Percentiles rank a stretch among this genome's conserved stretches.
Conservation (phyloP, 768 basidiomycete species). For the Favolaschia claudopus region DNA sequence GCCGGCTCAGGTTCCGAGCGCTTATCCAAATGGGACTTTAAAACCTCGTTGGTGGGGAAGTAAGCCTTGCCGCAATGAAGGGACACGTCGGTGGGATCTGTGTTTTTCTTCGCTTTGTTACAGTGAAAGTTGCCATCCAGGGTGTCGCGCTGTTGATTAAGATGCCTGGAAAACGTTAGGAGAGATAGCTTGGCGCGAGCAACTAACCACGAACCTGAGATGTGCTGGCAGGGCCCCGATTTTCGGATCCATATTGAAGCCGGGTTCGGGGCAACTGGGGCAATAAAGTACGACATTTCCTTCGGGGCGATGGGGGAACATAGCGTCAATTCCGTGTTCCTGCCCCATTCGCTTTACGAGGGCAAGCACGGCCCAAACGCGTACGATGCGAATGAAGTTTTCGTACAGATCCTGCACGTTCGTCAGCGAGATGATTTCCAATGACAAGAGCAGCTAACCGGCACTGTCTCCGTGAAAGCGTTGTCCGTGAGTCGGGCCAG, state of each 20-base stretch:
- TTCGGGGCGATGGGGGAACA: not conserved
- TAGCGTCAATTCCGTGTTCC: not conserved
- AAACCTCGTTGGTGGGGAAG: not conserved
- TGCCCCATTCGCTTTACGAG: not conserved
- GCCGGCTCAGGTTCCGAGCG: no score
- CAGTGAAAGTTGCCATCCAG: constrained; percentile 12
- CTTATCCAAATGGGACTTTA: not conserved
- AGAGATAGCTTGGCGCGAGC: not conserved
- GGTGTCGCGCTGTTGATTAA: not conserved
- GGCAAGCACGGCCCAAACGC: not conserved
- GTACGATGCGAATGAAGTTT: not conserved
- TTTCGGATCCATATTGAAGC: constrained; percentile 12
- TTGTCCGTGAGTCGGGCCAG: constrained; percentile 5
- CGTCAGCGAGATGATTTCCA: not conserved
- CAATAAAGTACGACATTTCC: not conserved
- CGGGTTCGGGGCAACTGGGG: constrained; percentile 9
- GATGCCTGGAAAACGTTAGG: not conserved
- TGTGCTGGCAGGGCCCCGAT: not conserved
- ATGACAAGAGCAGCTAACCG: not conserved
- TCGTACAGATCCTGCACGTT: constrained; percentile 4
- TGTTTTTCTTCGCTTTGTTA: constrained; percentile 11
- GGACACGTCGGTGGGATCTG: not conserved
- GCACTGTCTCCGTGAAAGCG: not conserved
- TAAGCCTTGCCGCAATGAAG: not conserved
- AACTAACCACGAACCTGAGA: not conserved